These are phyloP conservation scores for Ophiostoma australiae DNA, from an alignment of 2,329 filamentous ascomycete species.

Conservation along the genomic window DNA sequence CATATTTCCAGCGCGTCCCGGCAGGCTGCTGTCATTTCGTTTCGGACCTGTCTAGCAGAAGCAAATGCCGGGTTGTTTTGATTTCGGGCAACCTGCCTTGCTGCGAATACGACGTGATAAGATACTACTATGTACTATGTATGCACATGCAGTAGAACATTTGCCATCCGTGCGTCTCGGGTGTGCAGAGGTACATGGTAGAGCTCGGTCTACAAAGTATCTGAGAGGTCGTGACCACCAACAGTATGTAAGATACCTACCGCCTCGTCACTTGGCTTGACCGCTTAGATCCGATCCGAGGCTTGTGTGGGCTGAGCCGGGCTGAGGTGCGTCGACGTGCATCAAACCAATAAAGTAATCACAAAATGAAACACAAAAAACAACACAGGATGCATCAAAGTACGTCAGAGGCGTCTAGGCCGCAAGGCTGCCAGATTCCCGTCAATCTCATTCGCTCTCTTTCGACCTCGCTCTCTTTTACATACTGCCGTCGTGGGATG, in stretches of 20 bases:
- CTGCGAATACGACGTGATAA: background rate
- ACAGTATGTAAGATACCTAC: too few species aligned
- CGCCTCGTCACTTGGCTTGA: too few species aligned
- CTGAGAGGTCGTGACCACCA: too few species aligned
- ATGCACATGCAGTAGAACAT: background rate
- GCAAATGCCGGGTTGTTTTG: background rate
- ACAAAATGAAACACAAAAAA: too few species aligned
- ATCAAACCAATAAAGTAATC: background rate
- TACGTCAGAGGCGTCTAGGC: background rate
- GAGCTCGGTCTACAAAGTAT: too few species aligned
- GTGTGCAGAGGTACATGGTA: background rate
- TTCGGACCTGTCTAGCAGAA: background rate
- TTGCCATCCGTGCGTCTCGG: too few species aligned
- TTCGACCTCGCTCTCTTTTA: background rate
- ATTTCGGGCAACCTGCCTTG: background rate
- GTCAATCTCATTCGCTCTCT: background rate
- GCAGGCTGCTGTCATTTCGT: background rate
- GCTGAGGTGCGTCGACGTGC: background rate
- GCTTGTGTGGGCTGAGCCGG: background rate
- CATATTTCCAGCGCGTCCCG: background rate
- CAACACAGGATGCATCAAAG: background rate
- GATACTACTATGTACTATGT: too few species aligned
- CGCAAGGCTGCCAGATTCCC: background rate
- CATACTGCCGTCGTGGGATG: background rate
- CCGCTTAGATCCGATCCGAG: background rate